Evolutionary conservation across 176 grass and related monocot species (phyloP), one percentile per base, ranked within the genome.

Genomic region (Aechmea fasciata): DNA sequence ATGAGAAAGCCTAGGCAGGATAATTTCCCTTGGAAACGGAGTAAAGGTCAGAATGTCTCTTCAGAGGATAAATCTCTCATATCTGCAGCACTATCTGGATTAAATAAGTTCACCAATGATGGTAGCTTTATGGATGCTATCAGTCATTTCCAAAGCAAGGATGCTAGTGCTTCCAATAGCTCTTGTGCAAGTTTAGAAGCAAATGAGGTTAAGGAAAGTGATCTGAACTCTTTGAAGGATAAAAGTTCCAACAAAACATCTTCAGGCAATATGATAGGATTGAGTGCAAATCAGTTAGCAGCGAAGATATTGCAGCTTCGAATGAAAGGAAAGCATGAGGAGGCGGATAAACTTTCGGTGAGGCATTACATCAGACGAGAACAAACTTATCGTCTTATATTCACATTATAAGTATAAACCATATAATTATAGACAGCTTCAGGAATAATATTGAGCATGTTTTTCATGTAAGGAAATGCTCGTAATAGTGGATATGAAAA

Each of bases 101-200:
- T 99, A 62, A 99, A 99, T 48, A 92, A 93, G 48, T 93, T 93
- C 69, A 52, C 80, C 26, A 75, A 93, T 68, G 94, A 99, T 68
- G 94, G 94, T 69, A 90, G 89, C 47, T 99, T 93, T 90, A 78
- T 93, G 89, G 79, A 87, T 26, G 87, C 72, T 50, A 85, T 99
- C 70, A 71, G 20, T 51, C 77, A 57, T 68, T 23, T 57, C 70
- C 75, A 80, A 49, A 81, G 18, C 51, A 92, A 84, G 52, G 74
- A 61, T 63, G 11, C 50, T 63, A 65, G 73, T 61, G 64, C 67
- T 74, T 82, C 78, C 57, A 29, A 12, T 66, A 63, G 54, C 11
- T 63, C 25, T 54, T 6, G 50, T 68, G 22, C 52, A 70, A 82
- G 72, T 71, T n/a, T 13, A 59, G 74, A 78, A 49, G 72, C 51